Conservation (phyloP, 495 filamentous ascomycete genomes). For the Jackrogersella multiformis region DNA sequence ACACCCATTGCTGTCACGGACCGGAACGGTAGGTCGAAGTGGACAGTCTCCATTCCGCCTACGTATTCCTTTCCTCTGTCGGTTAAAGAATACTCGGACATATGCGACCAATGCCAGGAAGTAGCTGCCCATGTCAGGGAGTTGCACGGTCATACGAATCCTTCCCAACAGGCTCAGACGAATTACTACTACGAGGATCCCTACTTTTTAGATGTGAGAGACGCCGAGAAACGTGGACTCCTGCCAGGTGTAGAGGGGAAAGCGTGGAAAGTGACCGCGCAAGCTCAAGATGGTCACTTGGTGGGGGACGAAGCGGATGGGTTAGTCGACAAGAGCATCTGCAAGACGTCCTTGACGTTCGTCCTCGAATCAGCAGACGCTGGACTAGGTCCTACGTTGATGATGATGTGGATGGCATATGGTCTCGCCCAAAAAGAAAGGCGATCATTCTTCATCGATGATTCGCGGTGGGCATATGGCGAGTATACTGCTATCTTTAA, state of each 20-base stretch:
- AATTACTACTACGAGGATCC: conserved; percentile 67
- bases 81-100: conserved; percentile 64
- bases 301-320: conserved; percentile 50
- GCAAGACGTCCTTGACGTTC: conserved; percentile 73
- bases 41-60: conserved; percentile 76
- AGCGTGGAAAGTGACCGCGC: conserved; percentile 38
- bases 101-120: conserved; percentile 67
- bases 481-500: conserved; percentile 71
- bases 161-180: conserved; percentile 54
- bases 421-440: conserved; percentile 74
- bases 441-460: conserved; percentile 78
- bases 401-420: conserved; percentile 80
- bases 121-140: conserved; percentile 60
- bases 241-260: conserved; percentile 53
- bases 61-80: conserved; percentile 66
- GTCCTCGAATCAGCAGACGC: conserved; percentile 72
- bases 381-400: conserved; percentile 72
- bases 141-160: conserved; percentile 52
- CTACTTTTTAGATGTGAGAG: conserved; percentile 72
- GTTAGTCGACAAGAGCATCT: conserved; percentile 58
- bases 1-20: conserved; percentile 68
- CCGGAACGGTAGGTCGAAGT: conserved; percentile 63
- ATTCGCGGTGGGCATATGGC: conserved; percentile 80
- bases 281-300: conserved; percentile 44
- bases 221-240: conserved; percentile 66